phyloP scores from a whole-genome alignment of 306 rosid species.

The Trifolium dubium region DNA sequence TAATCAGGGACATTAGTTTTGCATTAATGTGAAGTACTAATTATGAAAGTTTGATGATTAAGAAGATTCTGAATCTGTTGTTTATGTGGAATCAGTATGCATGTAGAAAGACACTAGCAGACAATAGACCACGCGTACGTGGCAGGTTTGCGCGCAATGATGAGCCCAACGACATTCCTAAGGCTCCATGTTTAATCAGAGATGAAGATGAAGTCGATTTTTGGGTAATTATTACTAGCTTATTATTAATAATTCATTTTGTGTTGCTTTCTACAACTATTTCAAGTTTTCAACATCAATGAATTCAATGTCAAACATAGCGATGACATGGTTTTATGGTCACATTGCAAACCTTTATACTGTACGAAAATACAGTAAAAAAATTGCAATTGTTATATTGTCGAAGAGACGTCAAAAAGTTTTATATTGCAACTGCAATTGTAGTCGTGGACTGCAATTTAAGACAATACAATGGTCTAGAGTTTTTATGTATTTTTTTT shows the following conservation, averaged over 20 bases:
- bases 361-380: no score
- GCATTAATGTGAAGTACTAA: not conserved
- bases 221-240: constrained; percentile 64
- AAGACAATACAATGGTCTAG: no score
- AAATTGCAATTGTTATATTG: no score
- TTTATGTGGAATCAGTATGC: constrained; percentile 59
- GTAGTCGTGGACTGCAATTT: no score
- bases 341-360: no score
- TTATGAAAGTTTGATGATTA: not conserved
- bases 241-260: not conserved
- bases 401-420: no score
- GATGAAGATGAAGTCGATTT: constrained; percentile 75
- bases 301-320: not conserved
- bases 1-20: not conserved
- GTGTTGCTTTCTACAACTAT: not conserved
- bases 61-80: not conserved
- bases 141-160: constrained; percentile 97
- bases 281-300: not conserved
- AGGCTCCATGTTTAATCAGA: constrained; percentile 61
- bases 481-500: no score
- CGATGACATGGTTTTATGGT: no score
- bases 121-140: constrained; percentile 91
- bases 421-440: no score
- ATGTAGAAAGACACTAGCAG: constrained; percentile 95
- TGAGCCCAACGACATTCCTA: constrained; percentile 61